A percentile compares a stretch with the other conserved stretches of the same genome.
Conservation (phyloP, 23 red algal genomes). For the Gracilaria domingensis region DNA sequence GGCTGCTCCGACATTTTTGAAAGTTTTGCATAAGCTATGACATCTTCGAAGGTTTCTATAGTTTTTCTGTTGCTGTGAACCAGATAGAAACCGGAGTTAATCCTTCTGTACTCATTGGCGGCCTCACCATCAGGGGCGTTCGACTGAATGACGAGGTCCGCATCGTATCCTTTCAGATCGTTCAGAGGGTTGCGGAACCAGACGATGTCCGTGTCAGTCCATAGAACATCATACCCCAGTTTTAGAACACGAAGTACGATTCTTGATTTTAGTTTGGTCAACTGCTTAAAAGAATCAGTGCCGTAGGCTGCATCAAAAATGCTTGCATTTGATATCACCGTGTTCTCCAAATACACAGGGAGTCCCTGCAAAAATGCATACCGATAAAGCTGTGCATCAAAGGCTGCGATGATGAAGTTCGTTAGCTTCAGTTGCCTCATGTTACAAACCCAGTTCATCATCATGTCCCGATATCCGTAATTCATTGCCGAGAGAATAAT, state of each 20-base stretch:
- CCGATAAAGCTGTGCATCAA: conserved; percentile 81
- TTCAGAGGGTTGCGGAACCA: conserved; percentile 85
- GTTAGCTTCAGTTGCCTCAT: conserved; percentile 73
- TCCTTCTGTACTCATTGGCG: conserved; percentile 69
- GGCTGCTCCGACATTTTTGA: conserved; percentile 94
- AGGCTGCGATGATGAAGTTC: conserved; percentile 89
- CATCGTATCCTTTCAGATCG: conserved; percentile 34
- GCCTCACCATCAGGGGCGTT: conserved; percentile 80
- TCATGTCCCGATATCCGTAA: conserved; percentile 88
- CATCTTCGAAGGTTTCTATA: conserved; percentile 64
- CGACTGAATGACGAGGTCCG: conserved; percentile 74
- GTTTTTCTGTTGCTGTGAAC: conserved; percentile 48
- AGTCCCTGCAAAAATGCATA: conserved; percentile 84
- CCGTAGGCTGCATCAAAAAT: conserved; percentile 72
- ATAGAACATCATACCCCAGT: conserved; percentile 87
- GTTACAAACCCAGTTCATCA: conserved; percentile 99
- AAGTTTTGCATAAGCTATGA: conserved; percentile 71
- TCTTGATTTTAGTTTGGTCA: conserved; percentile 95
- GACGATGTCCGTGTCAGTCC: conserved; percentile 88
- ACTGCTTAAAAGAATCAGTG: conserved; percentile 72
- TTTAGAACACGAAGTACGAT: conserved; percentile 81
- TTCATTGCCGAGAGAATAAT: conserved; percentile 84
- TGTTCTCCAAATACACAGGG: conserved; percentile 75
- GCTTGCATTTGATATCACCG: conserved; percentile 17
- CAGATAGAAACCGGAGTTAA: conserved; percentile 93